phyloP scores from a whole-genome alignment of 768 basidiomycete genomes.

The Lyophyllum semitale region DNA sequence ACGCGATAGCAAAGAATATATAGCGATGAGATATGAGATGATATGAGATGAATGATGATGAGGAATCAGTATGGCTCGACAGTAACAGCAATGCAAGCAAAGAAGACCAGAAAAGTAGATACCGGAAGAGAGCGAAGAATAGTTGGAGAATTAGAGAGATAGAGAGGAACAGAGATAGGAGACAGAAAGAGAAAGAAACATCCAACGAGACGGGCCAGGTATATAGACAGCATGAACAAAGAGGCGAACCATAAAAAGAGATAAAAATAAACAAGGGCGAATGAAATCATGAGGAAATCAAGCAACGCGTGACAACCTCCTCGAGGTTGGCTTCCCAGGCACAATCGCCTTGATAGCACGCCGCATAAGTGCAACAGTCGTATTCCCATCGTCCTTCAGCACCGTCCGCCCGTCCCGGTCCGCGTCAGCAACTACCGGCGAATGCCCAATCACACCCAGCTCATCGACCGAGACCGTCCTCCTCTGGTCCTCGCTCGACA shows the following conservation, averaged over 20 bases:
- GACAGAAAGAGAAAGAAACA: not conserved
- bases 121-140: not conserved
- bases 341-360: conserved; percentile 80
- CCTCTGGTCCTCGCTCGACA: conserved; percentile 65
- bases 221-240: not conserved
- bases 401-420: conserved; percentile 23
- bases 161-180: not conserved
- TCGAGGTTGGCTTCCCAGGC: conserved; percentile 58
- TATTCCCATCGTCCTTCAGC: conserved; percentile 49
- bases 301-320: conserved; percentile 47
- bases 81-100: conserved; percentile 6
- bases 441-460: conserved; percentile 53
- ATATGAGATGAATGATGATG: not conserved
- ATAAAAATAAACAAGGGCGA: conserved; percentile 2
- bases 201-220: not conserved
- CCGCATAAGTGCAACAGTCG: conserved; percentile 58
- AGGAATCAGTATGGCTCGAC: conserved; percentile 2
- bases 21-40: conserved; percentile 4
- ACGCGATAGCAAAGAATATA: conserved; percentile 14
- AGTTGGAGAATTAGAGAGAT: not conserved
- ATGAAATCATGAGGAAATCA: conserved; percentile 16
- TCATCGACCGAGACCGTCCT: conserved; percentile 62
- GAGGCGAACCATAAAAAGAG: not conserved
- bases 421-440: conserved; percentile 25
- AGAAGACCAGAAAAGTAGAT: not conserved